Conservation (phyloP, 2,329 filamentous ascomycete genomes). For the Sordariomycetes sp. region DNA sequence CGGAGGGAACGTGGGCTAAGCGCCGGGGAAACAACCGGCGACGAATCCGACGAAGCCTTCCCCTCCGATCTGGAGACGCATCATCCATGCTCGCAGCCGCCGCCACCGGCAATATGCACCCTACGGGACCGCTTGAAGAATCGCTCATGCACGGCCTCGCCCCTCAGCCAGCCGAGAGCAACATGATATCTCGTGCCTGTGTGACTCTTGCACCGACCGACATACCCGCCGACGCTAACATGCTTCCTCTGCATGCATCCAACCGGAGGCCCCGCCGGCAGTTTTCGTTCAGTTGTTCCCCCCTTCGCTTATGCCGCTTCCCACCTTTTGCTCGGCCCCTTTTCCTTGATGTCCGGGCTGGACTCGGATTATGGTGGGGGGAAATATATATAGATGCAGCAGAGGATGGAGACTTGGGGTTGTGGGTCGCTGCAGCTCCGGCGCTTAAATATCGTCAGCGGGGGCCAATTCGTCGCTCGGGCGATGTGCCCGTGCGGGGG, state of each 20-base stretch:
- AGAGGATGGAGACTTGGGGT: background rate
- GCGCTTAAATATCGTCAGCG: background rate
- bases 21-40: background rate
- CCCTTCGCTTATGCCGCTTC: background rate
- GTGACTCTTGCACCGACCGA: background rate
- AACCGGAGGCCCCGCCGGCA: background rate
- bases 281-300: background rate
- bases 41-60: background rate
- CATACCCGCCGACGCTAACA: background rate
- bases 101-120: background rate
- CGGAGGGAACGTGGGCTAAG: too few relatives aligned
- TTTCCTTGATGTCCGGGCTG: background rate
- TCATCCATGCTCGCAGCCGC: background rate
- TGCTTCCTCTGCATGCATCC: background rate
- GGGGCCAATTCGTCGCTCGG: background rate
- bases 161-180: background rate
- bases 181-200: background rate
- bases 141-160: background rate
- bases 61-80: background rate
- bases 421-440: background rate
- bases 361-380: too few relatives aligned
- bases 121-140: background rate
- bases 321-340: background rate
- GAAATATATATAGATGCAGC: background rate
- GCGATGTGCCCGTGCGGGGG: background rate